Conservation (phyloP, 768 basidiomycete genomes). For the Suillus hirtellus region DNA sequence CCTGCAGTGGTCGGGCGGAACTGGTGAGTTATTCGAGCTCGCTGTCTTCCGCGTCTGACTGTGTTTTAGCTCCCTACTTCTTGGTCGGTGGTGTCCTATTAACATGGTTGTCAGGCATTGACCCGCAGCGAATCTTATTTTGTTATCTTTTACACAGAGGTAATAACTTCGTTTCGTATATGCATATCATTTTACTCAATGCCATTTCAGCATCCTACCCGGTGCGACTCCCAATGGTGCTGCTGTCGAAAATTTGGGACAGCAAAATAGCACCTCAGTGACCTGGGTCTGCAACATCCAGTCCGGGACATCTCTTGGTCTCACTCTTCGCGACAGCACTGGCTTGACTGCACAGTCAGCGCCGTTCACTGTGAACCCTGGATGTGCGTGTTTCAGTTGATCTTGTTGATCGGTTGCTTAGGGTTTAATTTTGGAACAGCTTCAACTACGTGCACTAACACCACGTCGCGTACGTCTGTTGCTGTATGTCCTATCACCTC, state of each 20-base stretch:
- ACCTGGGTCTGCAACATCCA: constrained; percentile 59
- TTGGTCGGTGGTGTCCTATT: constrained; percentile 48
- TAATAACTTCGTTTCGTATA: constrained; percentile 17
- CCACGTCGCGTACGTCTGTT: constrained; percentile 25
- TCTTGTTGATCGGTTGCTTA: constrained; percentile 1
- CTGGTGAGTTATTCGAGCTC: constrained; percentile 39
- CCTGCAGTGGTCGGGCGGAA: constrained; percentile 58
- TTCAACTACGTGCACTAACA: constrained; percentile 36
- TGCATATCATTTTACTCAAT: neutral
- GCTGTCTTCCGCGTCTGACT: neutral
- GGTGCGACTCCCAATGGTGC: constrained; percentile 46
- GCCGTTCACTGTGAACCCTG: constrained; percentile 46
- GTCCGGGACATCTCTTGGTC: constrained; percentile 53
- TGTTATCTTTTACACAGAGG: constrained; percentile 36
- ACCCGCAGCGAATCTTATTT: neutral
- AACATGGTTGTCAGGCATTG: neutral
- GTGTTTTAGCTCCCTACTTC: constrained; percentile 55
- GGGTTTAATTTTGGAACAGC: constrained; percentile 29
- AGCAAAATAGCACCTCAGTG: constrained; percentile 37
- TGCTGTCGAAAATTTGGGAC: constrained; percentile 49
- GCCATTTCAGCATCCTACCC: constrained; percentile 48
- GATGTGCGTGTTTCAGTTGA: constrained; percentile 44
- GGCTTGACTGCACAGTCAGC: constrained; percentile 54
- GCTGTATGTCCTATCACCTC: constrained; percentile 12
- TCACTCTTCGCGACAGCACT: constrained; percentile 60